Evolutionary conservation across 306 rosid species (phyloP), one percentile per base, ranked within the genome.

Genomic region (Ammopiptanthus mongolicus): DNA sequence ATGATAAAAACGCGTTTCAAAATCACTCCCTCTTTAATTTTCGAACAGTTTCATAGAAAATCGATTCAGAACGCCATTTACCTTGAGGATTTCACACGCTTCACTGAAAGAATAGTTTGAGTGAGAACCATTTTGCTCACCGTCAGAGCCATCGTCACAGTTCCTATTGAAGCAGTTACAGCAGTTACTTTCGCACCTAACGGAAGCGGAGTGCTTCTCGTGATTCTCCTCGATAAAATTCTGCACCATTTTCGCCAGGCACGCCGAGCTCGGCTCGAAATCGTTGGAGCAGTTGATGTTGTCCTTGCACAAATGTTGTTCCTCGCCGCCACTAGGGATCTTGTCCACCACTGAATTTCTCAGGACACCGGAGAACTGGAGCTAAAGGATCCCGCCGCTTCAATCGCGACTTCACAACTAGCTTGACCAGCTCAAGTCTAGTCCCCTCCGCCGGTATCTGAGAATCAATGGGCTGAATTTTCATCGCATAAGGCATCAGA

Each of bases 161-260:
- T 72, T 88, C 19, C 87, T 70, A 28, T 90, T 80, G 71, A 91
- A 94, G 88, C 94, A 91, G 76, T 91, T 86, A 76, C 88, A 80
- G 77, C 97, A 87, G 78, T 73, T 89, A 28, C 91, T 89, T 56
- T 85, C 85, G 66, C 88, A 86, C 82, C 55, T 69, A 2, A 80
- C 47, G 50, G 85, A 58, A 61, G 63, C 53, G 0, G 82, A 63
- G 18, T 78, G 84, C 74, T 83, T 94, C 82, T 91, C 98, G 82
- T 63, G 86, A 74, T 69, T 84, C 56, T 86, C 97, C 73, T 94
- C 98, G 8, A 94, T 88, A 84, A 90, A 94, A 72, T 72, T 90
- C 79, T 79, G 92, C 56, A 95, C 98, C 98, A 95, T 95, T 65
- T 81, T 91, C 53, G 89, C 85, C 78, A 95, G 48, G 86, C 97